phyloP scores from a whole-genome alignment of 257 asterid genomes.

The Pogostemon cablin region DNA sequence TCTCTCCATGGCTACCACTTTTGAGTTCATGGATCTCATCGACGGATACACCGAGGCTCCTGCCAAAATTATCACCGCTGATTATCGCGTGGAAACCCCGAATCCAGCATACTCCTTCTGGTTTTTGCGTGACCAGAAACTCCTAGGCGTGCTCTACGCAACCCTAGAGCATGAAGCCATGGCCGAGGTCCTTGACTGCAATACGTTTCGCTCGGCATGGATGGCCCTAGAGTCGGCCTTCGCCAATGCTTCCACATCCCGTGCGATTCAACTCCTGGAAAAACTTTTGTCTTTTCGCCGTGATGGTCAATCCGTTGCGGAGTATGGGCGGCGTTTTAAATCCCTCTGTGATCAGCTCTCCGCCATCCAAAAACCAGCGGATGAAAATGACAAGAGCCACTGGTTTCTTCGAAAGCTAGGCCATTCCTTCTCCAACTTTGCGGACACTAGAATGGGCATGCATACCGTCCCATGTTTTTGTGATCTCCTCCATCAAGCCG shows the following conservation, averaged over 20 bases:
- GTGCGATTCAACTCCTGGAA: neutral
- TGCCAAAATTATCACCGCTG: neutral
- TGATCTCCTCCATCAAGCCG: neutral
- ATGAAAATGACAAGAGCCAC: neutral
- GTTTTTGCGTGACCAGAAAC: too few relatives aligned
- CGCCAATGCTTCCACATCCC: neutral
- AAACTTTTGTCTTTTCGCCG: neutral
- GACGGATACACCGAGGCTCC: neutral
- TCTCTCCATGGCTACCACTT: neutral
- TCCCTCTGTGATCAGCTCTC: neutral
- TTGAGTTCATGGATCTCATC: neutral
- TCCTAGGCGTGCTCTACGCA: too few relatives aligned
- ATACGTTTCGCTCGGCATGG: neutral
- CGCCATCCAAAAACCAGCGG: neutral
- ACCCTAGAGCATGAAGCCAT: neutral
- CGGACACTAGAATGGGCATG: neutral
- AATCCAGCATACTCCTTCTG: too few relatives aligned
- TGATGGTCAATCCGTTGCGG: neutral
- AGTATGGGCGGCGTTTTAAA: neutral
- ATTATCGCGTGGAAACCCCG: neutral
- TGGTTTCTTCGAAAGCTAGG: too few relatives aligned
- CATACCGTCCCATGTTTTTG: neutral
- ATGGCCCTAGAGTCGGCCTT: neutral
- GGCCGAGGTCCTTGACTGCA: neutral
- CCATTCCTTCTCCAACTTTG: neutral